Percentiles rank a stretch among this genome's conserved stretches.
These are phyloP conservation scores for Trichoderma semiorbis DNA, from an alignment of 2,329 filamentous ascomycete species.

Conservation along the genomic window DNA sequence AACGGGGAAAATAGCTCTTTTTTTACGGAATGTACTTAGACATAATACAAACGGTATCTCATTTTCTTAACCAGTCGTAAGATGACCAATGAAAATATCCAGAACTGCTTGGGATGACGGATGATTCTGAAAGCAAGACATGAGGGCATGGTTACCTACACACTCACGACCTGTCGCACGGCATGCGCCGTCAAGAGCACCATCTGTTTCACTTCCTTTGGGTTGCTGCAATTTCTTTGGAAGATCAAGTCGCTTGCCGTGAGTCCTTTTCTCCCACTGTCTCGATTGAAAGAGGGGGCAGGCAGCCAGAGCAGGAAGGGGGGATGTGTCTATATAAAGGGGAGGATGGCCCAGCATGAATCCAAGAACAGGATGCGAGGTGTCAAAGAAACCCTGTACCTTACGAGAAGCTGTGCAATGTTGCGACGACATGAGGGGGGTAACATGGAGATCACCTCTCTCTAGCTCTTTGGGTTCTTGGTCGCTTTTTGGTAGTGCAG, in stretches of 20 bases:
- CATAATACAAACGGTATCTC: neutral
- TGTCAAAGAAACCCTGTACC: conserved; percentile 4
- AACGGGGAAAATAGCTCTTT: neutral
- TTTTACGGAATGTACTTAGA: neutral
- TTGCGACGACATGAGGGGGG: neutral
- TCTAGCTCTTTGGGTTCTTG: neutral
- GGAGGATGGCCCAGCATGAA: neutral
- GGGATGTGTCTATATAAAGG: neutral
- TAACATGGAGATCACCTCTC: neutral
- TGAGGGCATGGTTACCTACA: neutral
- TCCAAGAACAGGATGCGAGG: neutral
- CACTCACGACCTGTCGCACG: neutral
- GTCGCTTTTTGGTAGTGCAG: neutral
- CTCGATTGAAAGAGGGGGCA: neutral
- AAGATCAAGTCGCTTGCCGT: conserved; percentile 19
- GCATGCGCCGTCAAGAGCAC: conserved; percentile 13
- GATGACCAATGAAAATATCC: neutral
- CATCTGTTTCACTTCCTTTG: conserved; percentile 15
- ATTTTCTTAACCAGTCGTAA: neutral
- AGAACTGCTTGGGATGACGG: neutral
- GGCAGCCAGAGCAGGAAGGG: neutral
- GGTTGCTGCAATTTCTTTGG: conserved; percentile 16
- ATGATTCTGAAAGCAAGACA: neutral
- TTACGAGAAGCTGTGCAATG: conserved; percentile 12
- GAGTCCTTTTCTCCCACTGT: neutral